Conservation (phyloP, 2,329 filamentous ascomycete species). For the Metarhizium guizhouense region DNA sequence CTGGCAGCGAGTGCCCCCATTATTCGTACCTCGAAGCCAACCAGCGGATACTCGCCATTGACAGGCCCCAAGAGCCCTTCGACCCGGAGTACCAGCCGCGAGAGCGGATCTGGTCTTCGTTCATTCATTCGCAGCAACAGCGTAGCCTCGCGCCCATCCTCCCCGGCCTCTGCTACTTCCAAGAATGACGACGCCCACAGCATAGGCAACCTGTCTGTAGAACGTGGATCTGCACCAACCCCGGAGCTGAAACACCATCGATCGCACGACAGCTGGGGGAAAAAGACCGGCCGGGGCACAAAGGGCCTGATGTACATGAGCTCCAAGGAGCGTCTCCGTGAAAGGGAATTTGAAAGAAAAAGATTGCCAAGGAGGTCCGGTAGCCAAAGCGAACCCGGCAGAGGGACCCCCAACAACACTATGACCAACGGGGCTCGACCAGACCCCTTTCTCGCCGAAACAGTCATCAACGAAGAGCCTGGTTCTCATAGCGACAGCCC, state of each 20-base stretch:
- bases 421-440: conserved; percentile 20
- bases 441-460: conserved; percentile 44
- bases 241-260: conserved; percentile 42
- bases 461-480: conserved; percentile 47
- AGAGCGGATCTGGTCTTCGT: conserved; percentile 44
- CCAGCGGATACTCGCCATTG: conserved; percentile 63
- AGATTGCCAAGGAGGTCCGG: conserved; percentile 27
- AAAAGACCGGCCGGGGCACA: conserved; percentile 41
- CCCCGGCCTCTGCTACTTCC: conserved; percentile 45
- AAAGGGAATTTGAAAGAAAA: conserved; percentile 54
- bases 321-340: conserved; percentile 57
- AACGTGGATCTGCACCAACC: conserved; percentile 40
- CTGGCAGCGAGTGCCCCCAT: conserved; percentile 59
- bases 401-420: conserved; percentile 22
- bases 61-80: conserved; percentile 51
- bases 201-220: conserved; percentile 56
- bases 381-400: conserved; percentile 16
- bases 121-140: conserved; percentile 46
- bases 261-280: conserved; percentile 55
- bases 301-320: conserved; percentile 65
- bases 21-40: conserved; percentile 72
- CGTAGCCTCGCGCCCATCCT: conserved; percentile 45
- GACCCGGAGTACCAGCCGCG: conserved; percentile 39
- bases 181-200: conserved; percentile 50
- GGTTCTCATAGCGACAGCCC: conserved; percentile 15